Percentiles rank a stretch among this genome's conserved stretches.
Conservation (phyloP, 306 rosid genomes). For the Alnus glutinosa region DNA sequence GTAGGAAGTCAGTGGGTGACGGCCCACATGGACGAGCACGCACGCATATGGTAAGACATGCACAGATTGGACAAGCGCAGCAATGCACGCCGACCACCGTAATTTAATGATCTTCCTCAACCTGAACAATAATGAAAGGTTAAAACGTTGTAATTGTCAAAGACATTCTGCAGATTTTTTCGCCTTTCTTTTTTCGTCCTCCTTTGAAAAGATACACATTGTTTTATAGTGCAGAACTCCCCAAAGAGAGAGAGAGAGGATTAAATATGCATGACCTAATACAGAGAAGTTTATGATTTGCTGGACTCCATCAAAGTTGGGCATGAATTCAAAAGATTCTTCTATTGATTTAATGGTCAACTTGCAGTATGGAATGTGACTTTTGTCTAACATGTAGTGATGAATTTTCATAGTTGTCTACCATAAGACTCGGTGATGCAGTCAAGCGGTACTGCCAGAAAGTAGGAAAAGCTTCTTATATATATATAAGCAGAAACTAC, state of each 20-base stretch:
- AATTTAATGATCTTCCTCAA: slow-evolving; percentile 4
- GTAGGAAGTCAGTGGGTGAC: slow-evolving; percentile 11
- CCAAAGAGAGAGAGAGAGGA: neutral
- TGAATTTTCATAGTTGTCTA: too few relatives aligned
- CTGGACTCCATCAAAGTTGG: neutral
- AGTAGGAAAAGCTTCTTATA: neutral
- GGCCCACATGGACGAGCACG: slow-evolving; percentile 9
- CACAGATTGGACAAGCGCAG: neutral
- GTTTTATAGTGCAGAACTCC: neutral
- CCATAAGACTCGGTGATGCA: too few relatives aligned
- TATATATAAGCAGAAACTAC: neutral
- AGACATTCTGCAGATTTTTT: neutral
- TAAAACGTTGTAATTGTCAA: too few relatives aligned
- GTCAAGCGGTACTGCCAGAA: neutral
- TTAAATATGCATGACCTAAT: neutral
- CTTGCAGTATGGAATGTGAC: neutral
- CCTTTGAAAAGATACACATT: neutral
- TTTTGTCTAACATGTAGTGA: neutral
- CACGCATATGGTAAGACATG: too few relatives aligned
- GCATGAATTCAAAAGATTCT: neutral
- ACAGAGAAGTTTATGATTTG: neutral
- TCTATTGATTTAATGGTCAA: neutral
- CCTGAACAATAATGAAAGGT: too few relatives aligned
- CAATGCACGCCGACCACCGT: neutral
- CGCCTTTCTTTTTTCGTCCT: neutral